phyloP scores from a whole-genome alignment of 2,329 filamentous ascomycete species.

The Colletotrichum horii region DNA sequence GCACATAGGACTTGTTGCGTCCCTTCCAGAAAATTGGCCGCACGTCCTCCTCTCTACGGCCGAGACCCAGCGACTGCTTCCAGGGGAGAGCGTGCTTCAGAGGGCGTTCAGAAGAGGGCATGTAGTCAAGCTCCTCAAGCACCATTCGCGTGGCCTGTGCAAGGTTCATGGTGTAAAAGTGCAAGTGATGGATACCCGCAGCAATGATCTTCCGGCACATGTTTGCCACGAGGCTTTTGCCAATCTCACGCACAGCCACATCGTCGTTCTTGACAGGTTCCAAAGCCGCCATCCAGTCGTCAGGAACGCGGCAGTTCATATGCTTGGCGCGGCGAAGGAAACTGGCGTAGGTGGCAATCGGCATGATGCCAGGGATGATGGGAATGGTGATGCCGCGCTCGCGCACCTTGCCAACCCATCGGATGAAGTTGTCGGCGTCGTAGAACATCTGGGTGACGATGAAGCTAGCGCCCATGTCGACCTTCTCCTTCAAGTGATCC shows the following conservation, averaged over 20 bases:
- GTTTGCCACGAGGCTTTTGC: conserved; percentile 84
- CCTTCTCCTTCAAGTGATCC: conserved; percentile 91
- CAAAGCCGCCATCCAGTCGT: conserved; percentile 78
- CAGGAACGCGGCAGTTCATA: conserved; percentile 85
- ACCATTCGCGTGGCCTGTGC: conserved; percentile 94
- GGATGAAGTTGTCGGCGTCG: conserved; percentile 92
- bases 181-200: conserved; percentile 83
- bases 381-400: conserved; percentile 83
- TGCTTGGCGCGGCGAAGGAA: conserved; percentile 91
- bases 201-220: conserved; percentile 88
- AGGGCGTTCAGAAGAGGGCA: conserved; percentile 78
- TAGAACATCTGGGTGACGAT: conserved; percentile 99
- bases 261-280: conserved; percentile 98
- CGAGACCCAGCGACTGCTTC: conserved; percentile 91
- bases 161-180: conserved; percentile 99
- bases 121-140: conserved; percentile 84
- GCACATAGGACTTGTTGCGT: conserved; percentile 92
- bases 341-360: conserved; percentile 90
- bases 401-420: conserved; percentile 87
- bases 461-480: conserved; percentile 91
- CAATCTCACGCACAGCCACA: conserved; percentile 86
- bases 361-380: conserved; percentile 86
- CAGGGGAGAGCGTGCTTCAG: conserved; percentile 92
- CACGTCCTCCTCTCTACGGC: conserved; percentile 90
- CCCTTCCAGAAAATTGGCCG: conserved; percentile 99